These are phyloP conservation scores for Peribolospora kevripleyi DNA, from an alignment of 768 basidiomycete species.

Conservation along the genomic window DNA sequence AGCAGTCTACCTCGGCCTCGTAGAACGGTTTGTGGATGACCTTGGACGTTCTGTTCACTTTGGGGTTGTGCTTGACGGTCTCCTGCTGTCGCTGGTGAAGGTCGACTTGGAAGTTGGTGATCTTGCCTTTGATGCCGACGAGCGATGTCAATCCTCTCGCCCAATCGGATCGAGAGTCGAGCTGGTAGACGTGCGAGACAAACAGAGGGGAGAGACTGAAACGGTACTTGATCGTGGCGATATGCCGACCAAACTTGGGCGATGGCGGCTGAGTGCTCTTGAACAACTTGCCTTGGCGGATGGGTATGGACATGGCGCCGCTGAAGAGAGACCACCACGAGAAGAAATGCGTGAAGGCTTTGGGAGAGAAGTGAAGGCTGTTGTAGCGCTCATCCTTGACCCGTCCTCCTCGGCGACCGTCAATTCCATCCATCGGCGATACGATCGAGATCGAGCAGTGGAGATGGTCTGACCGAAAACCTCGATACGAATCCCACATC, in stretches of 20 bases:
- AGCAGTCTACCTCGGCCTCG: conserved; percentile 59
- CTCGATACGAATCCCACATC: conserved; percentile 12
- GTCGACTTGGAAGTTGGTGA: conserved; percentile 62
- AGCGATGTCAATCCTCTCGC: conserved; percentile 47
- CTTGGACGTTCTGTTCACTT: conserved; percentile 32
- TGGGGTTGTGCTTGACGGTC: conserved; percentile 32
- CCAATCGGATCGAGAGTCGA: conserved; percentile 61
- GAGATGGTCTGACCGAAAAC: conserved; percentile 79
- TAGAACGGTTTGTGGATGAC: conserved; percentile 62
- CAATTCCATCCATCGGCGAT: conserved; percentile 27
- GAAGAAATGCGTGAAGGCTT: conserved; percentile 69
- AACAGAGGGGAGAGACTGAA: conserved; percentile 51
- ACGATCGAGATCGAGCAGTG: conserved; percentile 70
- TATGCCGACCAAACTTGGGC: conserved; percentile 64
- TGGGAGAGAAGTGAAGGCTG: conserved; percentile 63
- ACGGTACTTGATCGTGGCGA: conserved; percentile 79
- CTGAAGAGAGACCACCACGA: conserved; percentile 79
- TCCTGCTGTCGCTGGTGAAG: conserved; percentile 82
- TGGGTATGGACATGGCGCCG: conserved; percentile 47
- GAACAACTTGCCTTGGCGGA: conserved; percentile 67
- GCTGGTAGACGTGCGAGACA: conserved; percentile 66
- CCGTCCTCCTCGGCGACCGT: conserved; percentile 10
- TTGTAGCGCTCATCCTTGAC: conserved; percentile 23
- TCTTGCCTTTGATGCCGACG: conserved; percentile 62
- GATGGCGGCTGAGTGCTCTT: conserved; percentile 39